These are phyloP conservation scores for Phytopythium aichiense DNA, from an alignment of 352 stramenopile species.

Conservation along the genomic window DNA sequence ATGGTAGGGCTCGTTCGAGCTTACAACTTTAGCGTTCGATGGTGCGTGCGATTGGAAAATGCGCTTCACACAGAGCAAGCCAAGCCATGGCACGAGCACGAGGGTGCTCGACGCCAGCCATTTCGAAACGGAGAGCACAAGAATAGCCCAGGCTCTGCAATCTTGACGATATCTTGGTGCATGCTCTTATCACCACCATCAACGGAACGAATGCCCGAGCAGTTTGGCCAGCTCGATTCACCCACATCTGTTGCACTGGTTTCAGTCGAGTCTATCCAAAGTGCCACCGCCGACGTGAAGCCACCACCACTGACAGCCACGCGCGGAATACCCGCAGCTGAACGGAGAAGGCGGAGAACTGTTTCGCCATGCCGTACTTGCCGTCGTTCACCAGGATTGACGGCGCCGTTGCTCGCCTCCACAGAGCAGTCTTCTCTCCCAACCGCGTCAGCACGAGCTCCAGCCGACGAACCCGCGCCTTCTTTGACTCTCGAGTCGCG, in stretches of 20 bases:
- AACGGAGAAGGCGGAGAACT: background rate
- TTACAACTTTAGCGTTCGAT: background rate
- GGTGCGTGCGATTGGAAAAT: background rate
- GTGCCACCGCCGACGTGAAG: background rate
- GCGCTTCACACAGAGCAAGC: background rate
- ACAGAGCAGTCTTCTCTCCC: background rate
- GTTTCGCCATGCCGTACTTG: constrained; percentile 2
- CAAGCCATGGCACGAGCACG: background rate
- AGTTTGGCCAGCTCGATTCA: too few relatives aligned
- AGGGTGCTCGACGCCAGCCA: background rate
- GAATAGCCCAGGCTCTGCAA: background rate
- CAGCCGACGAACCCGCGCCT: background rate
- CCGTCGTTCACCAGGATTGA: background rate
- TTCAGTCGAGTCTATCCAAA: background rate
- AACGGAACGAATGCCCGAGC: too few relatives aligned
- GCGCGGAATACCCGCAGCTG: background rate
- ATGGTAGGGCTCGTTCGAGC: background rate
- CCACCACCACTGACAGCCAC: background rate
- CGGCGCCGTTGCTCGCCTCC: background rate
- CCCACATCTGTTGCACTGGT: background rate
- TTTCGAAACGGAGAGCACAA: background rate
- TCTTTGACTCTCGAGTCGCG: background rate
- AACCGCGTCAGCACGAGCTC: background rate
- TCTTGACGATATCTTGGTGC: background rate
- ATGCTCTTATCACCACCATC: background rate